These are phyloP conservation scores for Rhizopus stolonifer DNA, from an alignment of 371 early-diverging fungal species.

Conservation along the genomic window DNA sequence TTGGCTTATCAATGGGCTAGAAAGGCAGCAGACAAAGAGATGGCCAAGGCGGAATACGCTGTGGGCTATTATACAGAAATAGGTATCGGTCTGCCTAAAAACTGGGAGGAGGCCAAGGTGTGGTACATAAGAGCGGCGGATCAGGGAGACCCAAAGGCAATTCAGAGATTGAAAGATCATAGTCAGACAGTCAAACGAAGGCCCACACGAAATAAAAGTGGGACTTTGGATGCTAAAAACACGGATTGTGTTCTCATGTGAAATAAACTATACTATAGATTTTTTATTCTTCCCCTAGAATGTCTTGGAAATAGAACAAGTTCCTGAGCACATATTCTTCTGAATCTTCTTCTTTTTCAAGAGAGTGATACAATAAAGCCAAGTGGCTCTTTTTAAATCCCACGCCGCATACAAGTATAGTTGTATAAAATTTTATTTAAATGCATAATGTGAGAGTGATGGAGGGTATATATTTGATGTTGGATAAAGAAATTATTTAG, in stretches of 20 bases:
- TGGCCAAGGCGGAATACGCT: constrained; percentile 81
- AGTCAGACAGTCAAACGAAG: constrained; percentile 20
- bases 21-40: constrained; percentile 76
- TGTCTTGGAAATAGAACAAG: no score
- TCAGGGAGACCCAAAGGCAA: constrained; percentile 70
- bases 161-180: constrained; percentile 63
- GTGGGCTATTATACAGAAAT: constrained; percentile 81
- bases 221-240: constrained; percentile 26
- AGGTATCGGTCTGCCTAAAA: constrained; percentile 72
- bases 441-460: no score
- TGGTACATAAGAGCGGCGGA: constrained; percentile 76
- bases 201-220: constrained; percentile 32
- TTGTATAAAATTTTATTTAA: no score
- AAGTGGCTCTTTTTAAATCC: no score
- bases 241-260: constrained; percentile 38
- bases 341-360: no score
- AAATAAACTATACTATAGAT: neutral
- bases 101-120: constrained; percentile 65
- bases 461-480: neutral
- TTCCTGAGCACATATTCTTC: no score
- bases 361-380: no score
- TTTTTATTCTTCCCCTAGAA: no score
- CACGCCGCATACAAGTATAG: no score
- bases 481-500: neutral
- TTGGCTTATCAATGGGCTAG: constrained; percentile 89